A percentile compares a stretch with the other conserved stretches of the same genome.
Conservation (phyloP, 202 grass and related monocot species). For the Saccharum hybrid region DNA sequence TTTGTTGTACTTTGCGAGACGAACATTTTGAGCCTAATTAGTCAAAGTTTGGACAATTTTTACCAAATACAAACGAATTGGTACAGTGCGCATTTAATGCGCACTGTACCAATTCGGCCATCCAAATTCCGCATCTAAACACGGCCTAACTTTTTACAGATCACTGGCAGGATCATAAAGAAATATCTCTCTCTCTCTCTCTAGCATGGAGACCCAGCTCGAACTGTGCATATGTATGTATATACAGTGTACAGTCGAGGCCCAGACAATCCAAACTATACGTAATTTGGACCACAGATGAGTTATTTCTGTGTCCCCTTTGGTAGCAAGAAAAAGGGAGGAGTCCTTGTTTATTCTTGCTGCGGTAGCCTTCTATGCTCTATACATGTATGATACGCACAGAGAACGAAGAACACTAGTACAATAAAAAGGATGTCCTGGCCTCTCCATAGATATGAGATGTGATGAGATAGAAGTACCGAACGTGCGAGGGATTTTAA, state of each 20-base stretch:
- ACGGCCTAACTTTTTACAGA: constrained; percentile 46
- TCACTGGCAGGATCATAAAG: constrained; percentile 56
- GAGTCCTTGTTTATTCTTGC: constrained; percentile 21
- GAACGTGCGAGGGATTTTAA: constrained; percentile 33
- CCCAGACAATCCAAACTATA: constrained; percentile 58
- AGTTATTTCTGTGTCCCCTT: constrained; percentile 48
- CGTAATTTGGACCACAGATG: constrained; percentile 45
- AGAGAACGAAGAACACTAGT: no score
- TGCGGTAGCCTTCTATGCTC: constrained; percentile 9
- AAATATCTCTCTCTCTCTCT: constrained; percentile 1
- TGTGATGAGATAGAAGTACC: constrained; percentile 40
- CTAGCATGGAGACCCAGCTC: constrained; percentile 15
- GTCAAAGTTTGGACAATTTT: no score
- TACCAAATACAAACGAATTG: no score
- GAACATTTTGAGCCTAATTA: no score
- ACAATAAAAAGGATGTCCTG: constrained; percentile 24
- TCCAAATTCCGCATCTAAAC: no score
- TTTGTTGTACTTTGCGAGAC: no score
- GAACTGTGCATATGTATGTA: constrained; percentile 32
- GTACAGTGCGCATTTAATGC: no score
- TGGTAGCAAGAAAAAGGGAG: neutral
- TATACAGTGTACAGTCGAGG: constrained; percentile 25
- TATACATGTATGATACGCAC: neutral
- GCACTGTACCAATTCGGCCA: fast-evolving
- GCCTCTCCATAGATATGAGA: constrained; percentile 28